phyloP scores from a whole-genome alignment of 2,329 filamentous ascomycete genomes.

The Exophiala bonariae region DNA sequence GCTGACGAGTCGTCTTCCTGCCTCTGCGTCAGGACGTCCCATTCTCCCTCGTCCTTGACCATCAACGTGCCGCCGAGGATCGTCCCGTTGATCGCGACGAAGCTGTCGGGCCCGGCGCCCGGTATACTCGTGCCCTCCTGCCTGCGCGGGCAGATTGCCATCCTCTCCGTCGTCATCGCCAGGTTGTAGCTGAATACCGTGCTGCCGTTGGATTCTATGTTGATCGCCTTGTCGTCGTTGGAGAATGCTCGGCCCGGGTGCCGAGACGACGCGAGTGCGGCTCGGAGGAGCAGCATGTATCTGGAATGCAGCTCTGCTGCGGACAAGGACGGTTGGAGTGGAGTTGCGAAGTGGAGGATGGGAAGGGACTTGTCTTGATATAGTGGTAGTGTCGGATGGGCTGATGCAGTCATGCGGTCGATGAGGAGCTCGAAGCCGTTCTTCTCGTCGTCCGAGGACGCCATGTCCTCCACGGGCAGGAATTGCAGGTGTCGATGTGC shows the following conservation, averaged over 20 bases:
- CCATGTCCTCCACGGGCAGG: slow-evolving; percentile 47
- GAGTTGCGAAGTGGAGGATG: slow-evolving; percentile 24
- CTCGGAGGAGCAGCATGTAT: slow-evolving; percentile 45
- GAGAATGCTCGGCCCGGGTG: slow-evolving; percentile 5
- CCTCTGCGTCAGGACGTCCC: slow-evolving; percentile 45
- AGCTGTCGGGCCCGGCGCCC: slow-evolving; percentile 39
- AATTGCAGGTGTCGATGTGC: slow-evolving; percentile 50
- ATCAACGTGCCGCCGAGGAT: slow-evolving; percentile 58
- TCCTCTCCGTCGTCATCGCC: slow-evolving; percentile 54
- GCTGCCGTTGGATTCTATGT: slow-evolving; percentile 16
- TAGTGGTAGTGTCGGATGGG: slow-evolving; percentile 45
- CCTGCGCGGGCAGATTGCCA: slow-evolving; percentile 55
- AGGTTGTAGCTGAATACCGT: slow-evolving; percentile 58
- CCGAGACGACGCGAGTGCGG: slow-evolving; percentile 30
- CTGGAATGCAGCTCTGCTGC: slow-evolving; percentile 34
- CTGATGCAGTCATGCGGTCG: slow-evolving; percentile 36
- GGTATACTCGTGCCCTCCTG: slow-evolving; percentile 39
- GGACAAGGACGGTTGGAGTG: slow-evolving; percentile 10
- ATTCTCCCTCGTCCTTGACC: slow-evolving; percentile 58
- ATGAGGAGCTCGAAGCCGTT: slow-evolving; percentile 51
- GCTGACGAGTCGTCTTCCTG: slow-evolving; percentile 35
- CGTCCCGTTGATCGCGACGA: slow-evolving; percentile 57
- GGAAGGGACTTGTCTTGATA: slow-evolving; percentile 44
- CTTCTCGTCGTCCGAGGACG: slow-evolving; percentile 19
- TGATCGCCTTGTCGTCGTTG: slow-evolving; percentile 7